Conservation (phyloP, 2,329 filamentous ascomycete species). For the Fusarium lyarnte region DNA sequence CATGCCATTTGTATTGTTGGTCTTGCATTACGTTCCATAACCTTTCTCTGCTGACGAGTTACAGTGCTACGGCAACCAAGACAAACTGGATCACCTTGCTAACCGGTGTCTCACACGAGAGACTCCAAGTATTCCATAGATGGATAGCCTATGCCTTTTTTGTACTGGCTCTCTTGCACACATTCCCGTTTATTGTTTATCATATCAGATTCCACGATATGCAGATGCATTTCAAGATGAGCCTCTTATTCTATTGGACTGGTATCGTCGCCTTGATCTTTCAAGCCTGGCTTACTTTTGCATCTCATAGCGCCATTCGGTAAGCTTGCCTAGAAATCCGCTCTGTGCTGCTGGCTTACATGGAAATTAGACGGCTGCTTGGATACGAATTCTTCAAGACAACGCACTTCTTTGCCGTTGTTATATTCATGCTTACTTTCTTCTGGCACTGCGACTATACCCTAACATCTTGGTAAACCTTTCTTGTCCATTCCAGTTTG, state of each 20-base stretch:
- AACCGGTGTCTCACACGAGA: background rate
- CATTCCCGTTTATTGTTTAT: background rate
- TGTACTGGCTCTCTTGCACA: background rate
- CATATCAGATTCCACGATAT: background rate
- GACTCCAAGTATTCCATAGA: background rate
- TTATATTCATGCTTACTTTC: background rate
- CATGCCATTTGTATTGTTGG: conserved; percentile 2
- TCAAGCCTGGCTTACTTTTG: background rate
- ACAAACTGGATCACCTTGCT: background rate
- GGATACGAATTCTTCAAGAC: background rate
- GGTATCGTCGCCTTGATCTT: background rate
- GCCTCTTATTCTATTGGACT: background rate
- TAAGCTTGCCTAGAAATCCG: accelerated
- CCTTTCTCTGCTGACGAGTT: too few species aligned
- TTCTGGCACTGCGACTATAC: background rate
- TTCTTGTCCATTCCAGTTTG: accelerated
- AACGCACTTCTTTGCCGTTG: background rate
- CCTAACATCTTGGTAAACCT: background rate
- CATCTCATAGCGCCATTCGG: background rate
- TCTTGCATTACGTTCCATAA: too few species aligned
- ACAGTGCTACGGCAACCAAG: background rate
- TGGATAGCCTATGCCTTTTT: background rate
- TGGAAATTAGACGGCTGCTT: accelerated
- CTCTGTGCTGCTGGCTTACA: background rate
- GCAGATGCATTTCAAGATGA: background rate